These are phyloP conservation scores for Trametes sanguinea DNA, from an alignment of 768 basidiomycete species.

Conservation along the genomic window DNA sequence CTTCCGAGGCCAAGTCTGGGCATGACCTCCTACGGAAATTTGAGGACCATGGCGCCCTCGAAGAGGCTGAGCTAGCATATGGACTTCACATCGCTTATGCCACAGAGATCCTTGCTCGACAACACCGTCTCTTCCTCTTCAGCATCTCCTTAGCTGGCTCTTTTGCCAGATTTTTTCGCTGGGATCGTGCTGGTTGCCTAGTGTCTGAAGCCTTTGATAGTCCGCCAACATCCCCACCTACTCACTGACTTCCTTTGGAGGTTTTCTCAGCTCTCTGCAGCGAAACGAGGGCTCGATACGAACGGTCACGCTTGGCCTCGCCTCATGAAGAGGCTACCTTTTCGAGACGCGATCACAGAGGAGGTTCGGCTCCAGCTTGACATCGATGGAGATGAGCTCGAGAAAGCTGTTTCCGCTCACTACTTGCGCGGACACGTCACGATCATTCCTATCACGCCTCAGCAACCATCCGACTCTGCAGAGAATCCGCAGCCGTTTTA, in stretches of 20 bases:
- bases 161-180: slow-evolving; percentile 34
- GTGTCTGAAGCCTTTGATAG: slow-evolving; percentile 34
- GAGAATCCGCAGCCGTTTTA: background rate
- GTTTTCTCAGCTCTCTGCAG: slow-evolving; percentile 24
- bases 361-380: background rate
- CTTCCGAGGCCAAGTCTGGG: too few species aligned
- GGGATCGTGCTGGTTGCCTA: slow-evolving; percentile 37
- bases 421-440: slow-evolving; percentile 8
- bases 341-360: background rate
- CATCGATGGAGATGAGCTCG: background rate
- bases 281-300: slow-evolving; percentile 32
- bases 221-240: slow-evolving; percentile 17
- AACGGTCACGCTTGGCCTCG: slow-evolving; percentile 5
- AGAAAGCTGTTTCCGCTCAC: slow-evolving; percentile 7
- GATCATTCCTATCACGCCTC: background rate
- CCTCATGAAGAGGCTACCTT: background rate
- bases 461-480: too few species aligned
- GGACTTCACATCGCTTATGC: background rate
- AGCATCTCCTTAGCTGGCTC: slow-evolving; percentile 31
- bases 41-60: too few species aligned
- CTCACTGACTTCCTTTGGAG: slow-evolving; percentile 36
- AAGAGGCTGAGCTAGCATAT: background rate
- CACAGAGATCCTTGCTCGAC: slow-evolving; percentile 22
- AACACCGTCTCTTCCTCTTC: slow-evolving; percentile 35
- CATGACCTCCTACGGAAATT: slow-evolving; percentile 1